phyloP scores from a whole-genome alignment of 2,329 filamentous ascomycete genomes.

The Penicillium palitans region DNA sequence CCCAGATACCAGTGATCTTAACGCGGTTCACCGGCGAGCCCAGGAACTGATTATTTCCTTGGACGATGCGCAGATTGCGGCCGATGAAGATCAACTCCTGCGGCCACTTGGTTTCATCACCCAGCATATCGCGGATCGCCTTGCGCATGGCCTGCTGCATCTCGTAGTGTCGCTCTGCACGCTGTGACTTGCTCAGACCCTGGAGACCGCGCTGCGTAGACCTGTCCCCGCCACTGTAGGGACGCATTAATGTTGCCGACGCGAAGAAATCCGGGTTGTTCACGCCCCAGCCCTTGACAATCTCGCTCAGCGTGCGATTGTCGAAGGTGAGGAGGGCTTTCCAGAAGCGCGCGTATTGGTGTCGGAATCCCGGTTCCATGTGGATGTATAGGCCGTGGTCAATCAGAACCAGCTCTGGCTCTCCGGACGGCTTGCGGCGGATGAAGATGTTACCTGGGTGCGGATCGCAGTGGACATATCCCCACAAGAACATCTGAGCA shows the following conservation, averaged over 20 bases:
- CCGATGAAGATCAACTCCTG: constrained; percentile 90
- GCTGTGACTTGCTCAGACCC: constrained; percentile 55
- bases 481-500: constrained; percentile 98
- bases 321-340: constrained; percentile 92
- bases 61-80: constrained; percentile 87
- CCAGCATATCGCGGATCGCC: constrained; percentile 75
- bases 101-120: constrained; percentile 84
- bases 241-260: constrained; percentile 81
- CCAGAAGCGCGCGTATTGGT: constrained; percentile 89
- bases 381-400: constrained; percentile 96
- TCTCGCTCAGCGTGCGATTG: constrained; percentile 71
- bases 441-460: constrained; percentile 98
- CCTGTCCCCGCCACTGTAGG: constrained; percentile 81
- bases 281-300: constrained; percentile 82
- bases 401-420: constrained; percentile 87
- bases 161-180: constrained; percentile 66
- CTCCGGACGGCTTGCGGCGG: constrained; percentile 76
- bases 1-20: constrained; percentile 93
- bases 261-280: constrained; percentile 88
- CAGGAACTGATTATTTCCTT: constrained; percentile 88
- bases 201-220: constrained; percentile 60
- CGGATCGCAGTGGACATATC: constrained; percentile 91
- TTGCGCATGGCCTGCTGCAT: constrained; percentile 73
- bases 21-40: constrained; percentile 86
- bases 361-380: constrained; percentile 79